phyloP scores from a whole-genome alignment of 2,329 filamentous ascomycete genomes.

The Calonectria hawksworthii region DNA sequence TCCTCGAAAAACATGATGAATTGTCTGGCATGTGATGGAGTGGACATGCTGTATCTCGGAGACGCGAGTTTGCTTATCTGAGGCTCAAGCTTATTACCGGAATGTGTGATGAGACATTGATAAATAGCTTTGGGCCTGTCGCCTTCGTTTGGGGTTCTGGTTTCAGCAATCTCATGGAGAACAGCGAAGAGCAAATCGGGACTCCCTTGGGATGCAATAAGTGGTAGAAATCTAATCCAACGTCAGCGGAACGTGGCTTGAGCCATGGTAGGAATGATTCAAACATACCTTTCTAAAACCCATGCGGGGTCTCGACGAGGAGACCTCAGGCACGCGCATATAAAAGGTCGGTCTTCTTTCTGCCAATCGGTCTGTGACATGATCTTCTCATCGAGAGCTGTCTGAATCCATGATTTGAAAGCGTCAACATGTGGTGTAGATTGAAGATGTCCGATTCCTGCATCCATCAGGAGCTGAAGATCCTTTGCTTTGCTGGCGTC shows the following conservation, averaged over 20 bases:
- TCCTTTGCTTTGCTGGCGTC: background rate
- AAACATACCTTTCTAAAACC: constrained; percentile 5
- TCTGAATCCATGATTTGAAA: constrained; percentile 19
- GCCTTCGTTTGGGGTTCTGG: background rate
- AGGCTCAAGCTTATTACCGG: constrained; percentile 8
- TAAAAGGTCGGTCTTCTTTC: background rate
- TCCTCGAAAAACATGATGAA: constrained; percentile 11
- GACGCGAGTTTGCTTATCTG: background rate
- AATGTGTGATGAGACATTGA: background rate
- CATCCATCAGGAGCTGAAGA: background rate
- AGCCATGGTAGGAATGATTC: background rate
- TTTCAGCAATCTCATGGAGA: background rate
- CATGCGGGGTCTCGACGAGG: background rate
- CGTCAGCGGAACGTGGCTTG: background rate
- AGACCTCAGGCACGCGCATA: background rate
- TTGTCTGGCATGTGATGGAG: background rate
- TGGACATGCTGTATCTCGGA: background rate
- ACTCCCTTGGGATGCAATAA: background rate
- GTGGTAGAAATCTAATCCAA: constrained; percentile 21
- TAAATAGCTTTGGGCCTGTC: background rate
- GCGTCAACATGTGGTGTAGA: background rate
- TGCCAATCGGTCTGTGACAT: constrained; percentile 1
- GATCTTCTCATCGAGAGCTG: constrained; percentile 15
- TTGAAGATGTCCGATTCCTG: background rate
- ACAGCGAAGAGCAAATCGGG: constrained; percentile 6